These are phyloP conservation scores for Tulasnella sp. DNA, from an alignment of 768 basidiomycete species.

Conservation along the genomic window DNA sequence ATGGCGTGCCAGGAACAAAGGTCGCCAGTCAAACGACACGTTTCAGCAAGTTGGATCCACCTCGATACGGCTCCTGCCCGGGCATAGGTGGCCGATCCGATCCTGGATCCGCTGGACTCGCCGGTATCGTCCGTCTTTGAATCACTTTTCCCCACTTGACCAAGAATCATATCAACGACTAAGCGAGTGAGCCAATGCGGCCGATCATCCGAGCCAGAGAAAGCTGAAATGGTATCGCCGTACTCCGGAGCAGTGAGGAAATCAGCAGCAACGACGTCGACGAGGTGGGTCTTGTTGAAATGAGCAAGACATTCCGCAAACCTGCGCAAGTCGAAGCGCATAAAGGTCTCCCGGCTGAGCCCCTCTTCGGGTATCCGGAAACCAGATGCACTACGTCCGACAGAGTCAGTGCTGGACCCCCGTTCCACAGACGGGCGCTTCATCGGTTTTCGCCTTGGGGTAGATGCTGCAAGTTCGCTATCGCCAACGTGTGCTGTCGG, in stretches of 20 bases:
- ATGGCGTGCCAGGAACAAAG: slow-evolving; percentile 73
- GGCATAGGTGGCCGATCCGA: slow-evolving; percentile 38
- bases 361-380: slow-evolving; percentile 34
- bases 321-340: slow-evolving; percentile 46
- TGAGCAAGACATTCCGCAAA: slow-evolving; percentile 50
- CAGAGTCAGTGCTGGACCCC: slow-evolving; percentile 1
- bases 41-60: slow-evolving; percentile 64
- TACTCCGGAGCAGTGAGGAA: background rate
- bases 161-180: slow-evolving; percentile 56
- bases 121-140: background rate
- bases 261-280: background rate
- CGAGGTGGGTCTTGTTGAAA: slow-evolving; percentile 25
- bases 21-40: slow-evolving; percentile 59
- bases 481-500: background rate
- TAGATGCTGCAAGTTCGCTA: background rate
- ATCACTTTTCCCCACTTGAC: slow-evolving; percentile 37
- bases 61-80: slow-evolving; percentile 59
- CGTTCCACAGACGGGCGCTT: background rate
- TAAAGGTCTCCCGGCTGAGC: slow-evolving; percentile 52
- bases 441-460: background rate
- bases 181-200: slow-evolving; percentile 76
- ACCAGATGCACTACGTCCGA: background rate
- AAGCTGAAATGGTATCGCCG: slow-evolving; percentile 19
- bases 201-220: slow-evolving; percentile 56
- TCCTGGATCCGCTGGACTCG: background rate